Evolutionary conservation across 768 basidiomycete genomes (phyloP).

Genomic region (Kondoa malvinella): DNA sequence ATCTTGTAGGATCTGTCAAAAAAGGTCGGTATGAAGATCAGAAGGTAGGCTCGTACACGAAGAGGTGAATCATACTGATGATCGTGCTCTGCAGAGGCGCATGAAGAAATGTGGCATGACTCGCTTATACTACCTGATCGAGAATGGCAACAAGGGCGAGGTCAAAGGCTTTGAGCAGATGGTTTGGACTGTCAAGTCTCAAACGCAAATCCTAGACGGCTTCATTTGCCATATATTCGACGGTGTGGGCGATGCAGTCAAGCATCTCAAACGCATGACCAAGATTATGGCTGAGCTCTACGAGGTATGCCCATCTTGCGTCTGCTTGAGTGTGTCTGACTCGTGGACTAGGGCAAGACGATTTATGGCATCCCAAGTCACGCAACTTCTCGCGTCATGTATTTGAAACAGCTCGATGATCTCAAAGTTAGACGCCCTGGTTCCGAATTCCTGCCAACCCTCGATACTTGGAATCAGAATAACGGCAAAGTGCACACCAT

Average conservation of each 20-base stretch:
- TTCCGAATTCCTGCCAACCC: not conserved
- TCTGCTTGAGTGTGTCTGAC: not conserved
- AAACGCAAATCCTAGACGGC: conserved; percentile 7
- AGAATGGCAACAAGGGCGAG: not conserved
- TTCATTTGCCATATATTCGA: not conserved
- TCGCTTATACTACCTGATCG: conserved; percentile 1
- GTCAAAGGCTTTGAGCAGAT: not conserved
- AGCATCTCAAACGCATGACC: conserved; percentile 2
- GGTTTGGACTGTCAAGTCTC: not conserved
- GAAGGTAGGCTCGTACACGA: not conserved
- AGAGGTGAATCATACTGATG: not conserved
- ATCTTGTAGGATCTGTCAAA: not conserved
- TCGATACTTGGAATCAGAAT: not conserved
- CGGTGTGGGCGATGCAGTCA: not conserved
- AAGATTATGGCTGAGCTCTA: not conserved
- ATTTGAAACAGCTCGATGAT: not conserved
- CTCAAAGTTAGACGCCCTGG: not conserved
- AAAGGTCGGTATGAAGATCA: conserved; percentile 1
- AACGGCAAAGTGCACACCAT: conserved; percentile 3
- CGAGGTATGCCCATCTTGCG: not conserved
- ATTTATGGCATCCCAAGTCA: conserved; percentile 2
- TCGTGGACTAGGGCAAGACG: not conserved
- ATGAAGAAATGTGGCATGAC: conserved; percentile 6
- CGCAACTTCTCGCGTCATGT: not conserved
- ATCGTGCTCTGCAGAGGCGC: not conserved